Evolutionary conservation across 2,329 filamentous ascomycete species (phyloP).

Genomic region (Sclerotinia spermophila): DNA sequence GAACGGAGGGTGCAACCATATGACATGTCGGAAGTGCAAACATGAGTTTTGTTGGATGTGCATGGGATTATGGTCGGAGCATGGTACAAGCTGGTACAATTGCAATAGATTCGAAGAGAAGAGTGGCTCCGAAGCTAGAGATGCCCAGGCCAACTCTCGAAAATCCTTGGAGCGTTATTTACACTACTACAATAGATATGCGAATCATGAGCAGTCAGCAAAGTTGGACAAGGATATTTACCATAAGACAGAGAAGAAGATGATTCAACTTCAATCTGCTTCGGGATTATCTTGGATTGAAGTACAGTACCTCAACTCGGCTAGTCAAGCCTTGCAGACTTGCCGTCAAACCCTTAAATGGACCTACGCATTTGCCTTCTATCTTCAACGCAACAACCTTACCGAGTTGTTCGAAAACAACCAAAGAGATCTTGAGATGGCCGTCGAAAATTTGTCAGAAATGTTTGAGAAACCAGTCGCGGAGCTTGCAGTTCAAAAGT

Average conservation of each 20-base stretch:
- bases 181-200: slow-evolving; percentile 98
- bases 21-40: slow-evolving; percentile 94
- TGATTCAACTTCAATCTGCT: slow-evolving; percentile 89
- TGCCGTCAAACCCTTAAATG: slow-evolving; percentile 99
- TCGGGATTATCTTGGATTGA: slow-evolving; percentile 99
- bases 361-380: slow-evolving; percentile 99
- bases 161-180: slow-evolving; percentile 93
- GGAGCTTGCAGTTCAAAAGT: slow-evolving; percentile 78
- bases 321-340: slow-evolving; percentile 88
- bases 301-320: slow-evolving; percentile 92
- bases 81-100: slow-evolving; percentile 99
- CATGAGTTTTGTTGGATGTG: slow-evolving; percentile 99
- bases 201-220: slow-evolving; percentile 97
- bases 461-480: slow-evolving; percentile 98
- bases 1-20: slow-evolving; percentile 96
- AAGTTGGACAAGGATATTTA: slow-evolving; percentile 96
- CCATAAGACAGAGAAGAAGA: slow-evolving; percentile 97
- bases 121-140: slow-evolving; percentile 83
- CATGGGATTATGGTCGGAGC: slow-evolving; percentile 98
- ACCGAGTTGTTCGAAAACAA: slow-evolving; percentile 99
- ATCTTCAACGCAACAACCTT: slow-evolving; percentile 90
- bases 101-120: slow-evolving; percentile 98
- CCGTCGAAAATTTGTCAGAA: slow-evolving; percentile 92
- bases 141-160: slow-evolving; percentile 86
- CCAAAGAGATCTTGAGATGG: slow-evolving; percentile 96